Base-by-base conservation (phyloP, 1,284 basidiomycete genomes). In the Butyriboletus appendiculatus region DNA sequence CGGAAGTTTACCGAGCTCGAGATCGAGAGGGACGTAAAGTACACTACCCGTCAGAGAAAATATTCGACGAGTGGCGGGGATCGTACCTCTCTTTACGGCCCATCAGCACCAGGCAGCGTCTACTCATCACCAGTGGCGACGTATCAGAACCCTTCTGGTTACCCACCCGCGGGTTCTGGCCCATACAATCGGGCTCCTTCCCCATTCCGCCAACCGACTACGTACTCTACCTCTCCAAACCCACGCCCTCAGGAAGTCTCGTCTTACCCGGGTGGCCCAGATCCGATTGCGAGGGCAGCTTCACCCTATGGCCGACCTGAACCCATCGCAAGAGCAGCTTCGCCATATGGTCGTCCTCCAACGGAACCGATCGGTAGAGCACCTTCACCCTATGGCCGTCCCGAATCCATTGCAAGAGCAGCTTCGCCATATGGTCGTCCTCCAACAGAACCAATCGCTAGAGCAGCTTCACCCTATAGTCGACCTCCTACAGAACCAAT, bases 1-100 rank as follows among this genome's bases (percentile, higher is more conserved):
- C 71, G 68, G 14, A 69, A 61, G 52, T 69, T 73, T 38, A 43
- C 49, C 30, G 66, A 70, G 14, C 59, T 69, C n/a, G 70, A 72
- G 14, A 52, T 72, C 44, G 68, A 68, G 20, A 58, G 55, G 39
- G 66, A 68, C 9, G 50, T 53, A 14, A 58, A 56, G 48, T 70
- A 48, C 18, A 51, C 20, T n/a, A 56, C 44, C 45, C 66, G 66
- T 38, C 63, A 67, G 28, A 69, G 67, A 46, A 69, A 69, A 34
- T 59, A 67, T 44, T 70, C 67, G 22, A 70, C 68, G 1, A 52
- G 58, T 39, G 67, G 58, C 45, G 65, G 56, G 40, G 68, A 70
- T 41, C 68, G 63, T 33, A 41, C 50, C 39, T 58, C 67, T 24
- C 0, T 46, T 30, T 70, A 72, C 30, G 54, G 55, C 1, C 49